Evolutionary conservation across 331 rosid species (phyloP).

Genomic region (Arachis monticola): DNA sequence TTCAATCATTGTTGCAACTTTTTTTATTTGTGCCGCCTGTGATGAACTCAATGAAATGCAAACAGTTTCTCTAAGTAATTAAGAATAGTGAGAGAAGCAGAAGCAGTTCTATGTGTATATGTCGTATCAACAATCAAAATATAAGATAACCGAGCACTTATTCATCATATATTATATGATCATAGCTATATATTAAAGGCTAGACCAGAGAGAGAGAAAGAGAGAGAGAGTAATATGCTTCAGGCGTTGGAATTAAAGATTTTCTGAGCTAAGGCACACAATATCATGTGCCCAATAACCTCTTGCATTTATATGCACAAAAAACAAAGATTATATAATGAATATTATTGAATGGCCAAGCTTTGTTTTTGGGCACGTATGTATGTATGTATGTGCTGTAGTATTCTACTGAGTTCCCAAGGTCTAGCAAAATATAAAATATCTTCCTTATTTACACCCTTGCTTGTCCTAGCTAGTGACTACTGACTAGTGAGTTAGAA

Average conservation of each 20-base stretch:
- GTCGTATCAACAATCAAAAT: too few species aligned
- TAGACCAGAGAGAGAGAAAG: too few species aligned
- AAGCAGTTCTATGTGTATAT: neutral
- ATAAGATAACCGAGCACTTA: neutral
- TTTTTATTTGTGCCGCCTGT: neutral
- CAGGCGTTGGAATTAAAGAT: neutral
- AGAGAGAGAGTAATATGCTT: neutral
- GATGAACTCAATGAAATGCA: constrained; percentile 30
- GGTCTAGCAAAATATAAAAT: neutral
- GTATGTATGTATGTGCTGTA: too few species aligned
- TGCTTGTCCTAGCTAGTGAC: too few species aligned
- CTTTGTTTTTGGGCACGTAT: neutral
- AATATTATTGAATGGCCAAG: neutral
- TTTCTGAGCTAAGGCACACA: neutral
- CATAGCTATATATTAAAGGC: neutral
- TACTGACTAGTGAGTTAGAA: too few species aligned
- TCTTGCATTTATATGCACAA: neutral
- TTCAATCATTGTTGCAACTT: neutral
- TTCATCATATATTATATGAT: neutral
- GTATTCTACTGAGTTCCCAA: neutral
- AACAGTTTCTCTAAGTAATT: neutral
- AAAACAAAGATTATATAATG: neutral
- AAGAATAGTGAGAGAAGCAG: neutral
- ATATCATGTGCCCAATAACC: neutral
- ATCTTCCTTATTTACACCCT: neutral